Conservation (phyloP, 1,284 basidiomycete genomes). For the Pseudozyma tsukubaensis region DNA sequence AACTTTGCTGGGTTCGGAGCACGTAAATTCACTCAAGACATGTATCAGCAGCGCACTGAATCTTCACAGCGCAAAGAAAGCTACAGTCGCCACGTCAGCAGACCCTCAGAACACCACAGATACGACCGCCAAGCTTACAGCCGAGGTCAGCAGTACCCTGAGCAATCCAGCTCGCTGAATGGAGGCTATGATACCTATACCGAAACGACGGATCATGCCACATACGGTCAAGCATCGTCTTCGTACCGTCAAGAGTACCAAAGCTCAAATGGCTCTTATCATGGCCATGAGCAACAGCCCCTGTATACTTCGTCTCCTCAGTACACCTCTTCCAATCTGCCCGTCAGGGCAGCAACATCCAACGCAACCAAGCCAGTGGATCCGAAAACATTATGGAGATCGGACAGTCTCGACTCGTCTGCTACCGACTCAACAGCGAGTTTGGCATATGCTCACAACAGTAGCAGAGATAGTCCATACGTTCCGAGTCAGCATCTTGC, state of each 20-base stretch:
- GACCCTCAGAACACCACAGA: background rate
- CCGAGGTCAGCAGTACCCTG: constrained; percentile 7
- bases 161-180: background rate
- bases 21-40: constrained; percentile 40
- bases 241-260: background rate
- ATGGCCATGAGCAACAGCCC: background rate
- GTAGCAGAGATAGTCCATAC: constrained; percentile 24
- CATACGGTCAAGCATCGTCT: background rate
- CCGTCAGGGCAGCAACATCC: background rate
- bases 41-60: constrained; percentile 21
- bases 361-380: background rate
- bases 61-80: background rate
- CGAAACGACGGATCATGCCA: background rate
- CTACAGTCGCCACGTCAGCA: background rate
- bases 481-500: constrained; percentile 1
- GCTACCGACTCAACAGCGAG: constrained; percentile 25
- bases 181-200: background rate
- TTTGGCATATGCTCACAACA: constrained; percentile 24
- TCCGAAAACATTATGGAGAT: constrained; percentile 1
- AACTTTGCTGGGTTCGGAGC: constrained; percentile 53
- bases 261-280: background rate
- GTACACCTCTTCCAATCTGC: background rate
- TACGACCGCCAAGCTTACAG: no score
- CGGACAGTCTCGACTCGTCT: constrained; percentile 19
- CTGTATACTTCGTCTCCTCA: background rate